Base-by-base conservation (phyloP, 2,329 filamentous ascomycete species). In the Emmonsiellopsis sp. region DNA sequence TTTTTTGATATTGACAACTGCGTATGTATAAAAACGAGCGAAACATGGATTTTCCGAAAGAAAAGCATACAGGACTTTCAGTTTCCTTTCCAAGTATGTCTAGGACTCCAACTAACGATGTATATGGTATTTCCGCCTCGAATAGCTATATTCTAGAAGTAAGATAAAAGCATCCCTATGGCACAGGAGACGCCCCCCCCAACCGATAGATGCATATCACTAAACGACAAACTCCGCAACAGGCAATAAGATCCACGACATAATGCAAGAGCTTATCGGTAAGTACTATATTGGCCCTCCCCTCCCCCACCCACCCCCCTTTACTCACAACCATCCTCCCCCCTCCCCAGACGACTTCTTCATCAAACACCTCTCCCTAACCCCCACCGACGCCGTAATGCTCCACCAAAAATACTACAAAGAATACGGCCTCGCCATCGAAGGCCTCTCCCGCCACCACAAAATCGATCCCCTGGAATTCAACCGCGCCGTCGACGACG, bases 1-100 rank as follows among this genome's bases (percentile, higher is more conserved):
- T 84, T 82, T 70, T 97, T 96, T 66, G 93, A 98, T 68, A 97
- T 98, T 65, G 93, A 98, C 77, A 98, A 98, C 67, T 98, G 94
- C 72, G 81, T 84, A 75, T 58, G 80, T 74, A 32, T 52, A 27
- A 7, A 10, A 43, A 33, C 21, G n/a, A 43, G 3, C 37, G 32
- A 32, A 17, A 42, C 34, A 27, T n/a, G 17, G 2, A 3, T 11
- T n/a, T 49, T 40, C 2, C 2, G 36, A 32, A 31, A 6, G 10
- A 31, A 49, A 27, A 48, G 13, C 17, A 39, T 27, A 7, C 21
- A 27, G 21, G 21, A 33, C 17, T 6, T n/a, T 32, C 7, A 8
- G 5, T 39, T 31, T 3, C n/a, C 7, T 49, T 40, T 49, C 3
- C 36, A 32, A 31, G 14, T 5, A 8, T 11, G 11, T 32, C 36